phyloP scores from a whole-genome alignment of 345 rosid genomes.

The Populus simonii region DNA sequence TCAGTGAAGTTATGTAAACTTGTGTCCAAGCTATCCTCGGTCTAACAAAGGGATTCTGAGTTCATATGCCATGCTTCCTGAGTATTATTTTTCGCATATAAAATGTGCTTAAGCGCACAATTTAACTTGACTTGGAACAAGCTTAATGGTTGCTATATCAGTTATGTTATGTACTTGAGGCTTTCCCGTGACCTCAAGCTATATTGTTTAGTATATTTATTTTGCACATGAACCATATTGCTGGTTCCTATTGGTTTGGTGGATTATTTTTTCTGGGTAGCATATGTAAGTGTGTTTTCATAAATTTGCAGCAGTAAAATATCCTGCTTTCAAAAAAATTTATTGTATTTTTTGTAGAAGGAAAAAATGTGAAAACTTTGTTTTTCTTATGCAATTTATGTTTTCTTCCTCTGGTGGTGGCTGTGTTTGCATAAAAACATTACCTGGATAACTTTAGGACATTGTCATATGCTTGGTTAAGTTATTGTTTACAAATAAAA shows the following conservation, averaged over 20 bases:
- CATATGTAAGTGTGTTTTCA: not conserved
- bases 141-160: not conserved
- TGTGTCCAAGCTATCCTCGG: conserved; percentile 34
- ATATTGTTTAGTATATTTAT: not conserved
- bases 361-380: not conserved
- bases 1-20: not conserved
- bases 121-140: not conserved
- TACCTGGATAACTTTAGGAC: not conserved
- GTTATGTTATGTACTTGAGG: not conserved
- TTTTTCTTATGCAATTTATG: not conserved
- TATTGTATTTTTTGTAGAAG: not conserved
- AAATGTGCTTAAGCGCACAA: not conserved
- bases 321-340: not conserved
- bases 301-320: not conserved
- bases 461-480: not conserved
- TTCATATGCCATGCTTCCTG: conserved; percentile 97
- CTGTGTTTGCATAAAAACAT: not conserved
- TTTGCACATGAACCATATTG: not conserved
- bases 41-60: conserved; percentile 94
- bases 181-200: not conserved
- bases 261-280: not conserved
- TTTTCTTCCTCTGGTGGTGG: not conserved
- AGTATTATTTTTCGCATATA: conserved; percentile 31
- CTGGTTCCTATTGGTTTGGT: not conserved
- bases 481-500: not conserved